Evolutionary conservation across 805 yeast genomes (phyloP).

Genomic region (Yamadazyma kitorensis): DNA sequence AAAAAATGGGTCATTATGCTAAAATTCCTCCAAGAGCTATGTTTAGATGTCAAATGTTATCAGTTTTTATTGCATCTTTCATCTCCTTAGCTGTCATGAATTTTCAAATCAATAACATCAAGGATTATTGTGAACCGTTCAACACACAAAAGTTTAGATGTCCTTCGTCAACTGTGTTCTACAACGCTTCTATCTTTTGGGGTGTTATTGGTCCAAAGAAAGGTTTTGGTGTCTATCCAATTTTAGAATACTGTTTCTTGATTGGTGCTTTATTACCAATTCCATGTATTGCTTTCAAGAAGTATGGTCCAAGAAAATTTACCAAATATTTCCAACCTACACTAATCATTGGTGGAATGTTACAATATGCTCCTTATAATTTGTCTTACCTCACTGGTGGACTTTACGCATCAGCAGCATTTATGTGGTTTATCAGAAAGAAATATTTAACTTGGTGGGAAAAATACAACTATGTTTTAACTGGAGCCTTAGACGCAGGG

Average conservation of each 20-base stretch:
- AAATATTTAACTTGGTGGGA: constrained; percentile 27
- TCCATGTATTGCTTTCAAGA: constrained; percentile 17
- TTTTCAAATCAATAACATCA: constrained; percentile 15
- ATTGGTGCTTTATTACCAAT: constrained; percentile 25
- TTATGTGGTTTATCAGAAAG: constrained; percentile 25
- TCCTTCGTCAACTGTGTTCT: constrained; percentile 30
- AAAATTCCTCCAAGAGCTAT: constrained; percentile 23
- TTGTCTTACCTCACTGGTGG: constrained; percentile 25
- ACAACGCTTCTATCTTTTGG: constrained; percentile 57
- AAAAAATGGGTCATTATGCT: constrained; percentile 19
- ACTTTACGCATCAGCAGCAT: constrained; percentile 19
- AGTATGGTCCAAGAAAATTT: constrained; percentile 15
- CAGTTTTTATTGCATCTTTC: constrained; percentile 8
- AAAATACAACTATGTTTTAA: constrained; percentile 29
- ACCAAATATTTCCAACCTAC: constrained; percentile 28
- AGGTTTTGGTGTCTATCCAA: constrained; percentile 29
- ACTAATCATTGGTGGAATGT: constrained; percentile 25
- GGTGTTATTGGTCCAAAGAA: constrained; percentile 53
- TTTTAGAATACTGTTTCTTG: constrained; percentile 28
- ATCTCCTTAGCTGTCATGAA: constrained; percentile 12
- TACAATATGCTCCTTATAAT: constrained; percentile 29
- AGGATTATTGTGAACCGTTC: constrained; percentile 8
- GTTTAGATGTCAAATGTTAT: constrained; percentile 17
- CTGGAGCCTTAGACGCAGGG: constrained; percentile 27
- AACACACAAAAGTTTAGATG: constrained; percentile 35